These are phyloP conservation scores for Diaporthe capsici DNA, from an alignment of 2,329 filamentous ascomycete genomes.

Conservation along the genomic window DNA sequence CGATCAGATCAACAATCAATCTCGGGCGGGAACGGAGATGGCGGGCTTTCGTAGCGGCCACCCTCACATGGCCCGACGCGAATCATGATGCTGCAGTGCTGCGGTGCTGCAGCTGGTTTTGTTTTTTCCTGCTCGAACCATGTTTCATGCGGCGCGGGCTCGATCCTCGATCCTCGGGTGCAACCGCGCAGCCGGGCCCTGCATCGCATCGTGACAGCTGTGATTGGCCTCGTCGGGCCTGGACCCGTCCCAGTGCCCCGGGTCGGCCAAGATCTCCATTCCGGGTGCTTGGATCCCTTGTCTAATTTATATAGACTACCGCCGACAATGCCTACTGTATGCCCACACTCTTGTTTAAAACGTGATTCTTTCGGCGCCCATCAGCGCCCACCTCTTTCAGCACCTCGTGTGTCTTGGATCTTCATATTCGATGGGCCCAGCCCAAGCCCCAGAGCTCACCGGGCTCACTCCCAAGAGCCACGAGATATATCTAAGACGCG, in stretches of 20 bases:
- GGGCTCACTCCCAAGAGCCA: neutral
- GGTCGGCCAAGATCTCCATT: slow-evolving; percentile 27
- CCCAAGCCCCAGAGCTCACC: neutral
- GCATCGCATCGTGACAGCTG: slow-evolving; percentile 14
- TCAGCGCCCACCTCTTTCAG: slow-evolving; percentile 9
- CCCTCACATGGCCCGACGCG: slow-evolving; percentile 2
- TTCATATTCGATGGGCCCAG: neutral
- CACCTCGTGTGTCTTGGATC: neutral
- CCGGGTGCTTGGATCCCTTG: slow-evolving; percentile 16
- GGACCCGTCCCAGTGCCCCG: slow-evolving; percentile 26
- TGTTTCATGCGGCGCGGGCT: slow-evolving; percentile 31
- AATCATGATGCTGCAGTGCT: slow-evolving; percentile 17
- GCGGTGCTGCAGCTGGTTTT: neutral
- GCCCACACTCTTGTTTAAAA: neutral
- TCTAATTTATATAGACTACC: neutral
- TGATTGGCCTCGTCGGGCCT: slow-evolving; percentile 17
- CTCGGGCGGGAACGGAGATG: slow-evolving; percentile 25
- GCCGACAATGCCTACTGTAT: neutral
- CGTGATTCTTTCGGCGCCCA: neutral
- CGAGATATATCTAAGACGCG: slow-evolving; percentile 2
- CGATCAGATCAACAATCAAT: slow-evolving; percentile 20
- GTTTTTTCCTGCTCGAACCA: slow-evolving; percentile 20
- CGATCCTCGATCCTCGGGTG: slow-evolving; percentile 34
- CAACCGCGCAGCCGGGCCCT: slow-evolving; percentile 29
- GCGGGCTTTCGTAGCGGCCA: slow-evolving; percentile 15